A percentile compares a stretch with the other conserved stretches of the same genome.
Conservation (phyloP, 805 yeast species). For the Pichia cephalocereana region DNA sequence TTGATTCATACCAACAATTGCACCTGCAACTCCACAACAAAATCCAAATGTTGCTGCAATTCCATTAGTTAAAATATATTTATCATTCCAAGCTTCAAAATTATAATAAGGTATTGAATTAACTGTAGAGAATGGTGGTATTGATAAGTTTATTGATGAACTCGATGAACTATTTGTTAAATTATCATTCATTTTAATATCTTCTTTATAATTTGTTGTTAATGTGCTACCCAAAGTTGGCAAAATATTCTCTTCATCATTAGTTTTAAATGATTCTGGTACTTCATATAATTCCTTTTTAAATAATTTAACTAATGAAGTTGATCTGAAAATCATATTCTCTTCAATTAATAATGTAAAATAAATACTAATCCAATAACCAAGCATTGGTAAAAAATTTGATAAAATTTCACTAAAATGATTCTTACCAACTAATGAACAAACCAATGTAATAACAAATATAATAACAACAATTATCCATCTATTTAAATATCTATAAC, state of each 20-base stretch:
- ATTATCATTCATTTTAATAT: too few species aligned
- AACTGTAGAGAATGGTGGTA: conserved; percentile 14
- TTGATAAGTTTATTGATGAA: not conserved
- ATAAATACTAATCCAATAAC: conserved; percentile 84
- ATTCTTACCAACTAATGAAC: conserved; percentile 68
- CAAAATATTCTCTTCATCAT: not conserved
- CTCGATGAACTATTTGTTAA: too few species aligned
- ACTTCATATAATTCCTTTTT: conserved; percentile 30
- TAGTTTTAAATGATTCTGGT: not conserved
- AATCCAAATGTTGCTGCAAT: conserved; percentile 63
- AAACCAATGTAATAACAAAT: conserved; percentile 54
- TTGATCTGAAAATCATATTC: conserved; percentile 56
- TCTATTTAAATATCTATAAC: conserved; percentile 58
- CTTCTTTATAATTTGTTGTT: not conserved
- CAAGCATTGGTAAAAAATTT: conserved; percentile 84
- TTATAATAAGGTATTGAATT: conserved; percentile 40
- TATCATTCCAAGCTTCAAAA: conserved; percentile 68
- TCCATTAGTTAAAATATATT: conserved; percentile 52
- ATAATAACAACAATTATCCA: conserved; percentile 65
- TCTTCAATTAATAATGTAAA: conserved; percentile 64
- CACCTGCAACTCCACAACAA: conserved; percentile 67
- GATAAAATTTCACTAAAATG: conserved; percentile 65
- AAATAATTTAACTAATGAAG: conserved; percentile 31
- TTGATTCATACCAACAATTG: conserved; percentile 82
- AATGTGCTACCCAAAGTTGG: not conserved